Base-by-base conservation (phyloP, 2,329 filamentous ascomycete genomes). In the Monosporascus sp. region DNA sequence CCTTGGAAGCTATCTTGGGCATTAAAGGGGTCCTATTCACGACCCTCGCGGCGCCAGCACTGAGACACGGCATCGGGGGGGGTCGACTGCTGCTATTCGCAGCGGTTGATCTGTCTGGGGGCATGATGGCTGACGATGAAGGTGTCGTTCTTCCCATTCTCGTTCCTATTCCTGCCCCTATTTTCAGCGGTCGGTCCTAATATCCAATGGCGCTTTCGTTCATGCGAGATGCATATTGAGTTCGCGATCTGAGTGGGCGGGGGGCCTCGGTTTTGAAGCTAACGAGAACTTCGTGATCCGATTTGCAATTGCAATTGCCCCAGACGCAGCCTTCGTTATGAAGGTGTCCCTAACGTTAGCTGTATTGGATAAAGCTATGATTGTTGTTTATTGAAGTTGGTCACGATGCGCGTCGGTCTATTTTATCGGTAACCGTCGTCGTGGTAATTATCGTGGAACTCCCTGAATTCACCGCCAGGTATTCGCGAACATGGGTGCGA, bases 31-130 rank as follows among this genome's bases (percentile, higher is more conserved):
- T 62, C 54, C 76, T 74, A 59, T 69, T 74, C 63, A 74, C 59
- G 62, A 70, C 68, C 79, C 84, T 77, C 61, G 80, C 75, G 47
- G 79, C 82, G 46, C 83, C 75, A 58, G 85, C 79, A 68, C 78
- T 81, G 63, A 91, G 82, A 54, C 84, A 80, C 50, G 89, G 88
- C 73, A 85, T 85, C 41, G 85, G 82, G 60, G 77, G 78, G 58
- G 73, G 76, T 64, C 75, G 73, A 65, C 22, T 24, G 22, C 74
- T 74, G 68, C 68, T 70, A 63, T 71, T 71, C 69, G 74, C 74
- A 70, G 72, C 74, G 57, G 52, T 50, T 74, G 76, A 72, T 76
- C 79, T 71, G 39, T 74, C 69, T 57, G 65, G 62, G 52, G 69
- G 67, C 72, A 73, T 74, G 54, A 59, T 68, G 42, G 24, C 22